These are phyloP conservation scores for Stachybotrys elegans DNA, from an alignment of 2,329 filamentous ascomycete genomes.

Conservation along the genomic window DNA sequence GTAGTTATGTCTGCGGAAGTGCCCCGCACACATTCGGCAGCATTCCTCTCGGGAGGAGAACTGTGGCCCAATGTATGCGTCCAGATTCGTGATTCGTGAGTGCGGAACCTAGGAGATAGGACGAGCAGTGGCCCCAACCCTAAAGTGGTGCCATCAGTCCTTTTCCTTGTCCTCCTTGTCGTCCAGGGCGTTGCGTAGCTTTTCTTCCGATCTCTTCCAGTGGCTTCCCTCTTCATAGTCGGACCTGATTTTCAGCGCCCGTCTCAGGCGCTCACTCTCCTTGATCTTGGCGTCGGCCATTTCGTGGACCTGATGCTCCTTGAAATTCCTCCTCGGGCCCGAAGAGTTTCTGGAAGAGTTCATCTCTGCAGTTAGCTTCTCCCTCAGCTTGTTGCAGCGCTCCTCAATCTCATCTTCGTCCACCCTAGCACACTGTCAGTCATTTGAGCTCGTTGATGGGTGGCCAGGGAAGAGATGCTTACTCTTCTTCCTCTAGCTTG, in stretches of 20 bases:
- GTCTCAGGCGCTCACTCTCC: slow-evolving; percentile 84
- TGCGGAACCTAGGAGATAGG: too few relatives aligned
- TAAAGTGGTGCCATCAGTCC: slow-evolving; percentile 3
- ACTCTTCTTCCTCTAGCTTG: slow-evolving; percentile 86
- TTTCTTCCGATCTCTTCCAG: slow-evolving; percentile 79
- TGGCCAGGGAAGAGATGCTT: slow-evolving; percentile 19
- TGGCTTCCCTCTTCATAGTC: slow-evolving; percentile 83
- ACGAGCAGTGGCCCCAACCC: too few relatives aligned
- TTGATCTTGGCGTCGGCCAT: slow-evolving; percentile 93
- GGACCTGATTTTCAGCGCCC: slow-evolving; percentile 79
- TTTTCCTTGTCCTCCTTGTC: slow-evolving; percentile 27
- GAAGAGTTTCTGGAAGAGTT: slow-evolving; percentile 24
- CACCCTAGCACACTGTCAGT: slow-evolving; percentile 42
- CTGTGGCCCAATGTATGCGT: too few relatives aligned
- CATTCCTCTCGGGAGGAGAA: too few relatives aligned
- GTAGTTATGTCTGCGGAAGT: too few relatives aligned
- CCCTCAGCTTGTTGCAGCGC: slow-evolving; percentile 35
- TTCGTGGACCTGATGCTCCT: slow-evolving; percentile 93
- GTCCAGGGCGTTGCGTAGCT: slow-evolving; percentile 41
- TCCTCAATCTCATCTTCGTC: slow-evolving; percentile 90
- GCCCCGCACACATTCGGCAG: too few relatives aligned
- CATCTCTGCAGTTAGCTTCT: slow-evolving; percentile 35
- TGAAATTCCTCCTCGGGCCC: slow-evolving; percentile 54
- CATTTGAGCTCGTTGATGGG: slow-evolving; percentile 8
- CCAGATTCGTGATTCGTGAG: too few relatives aligned